phyloP scores from a whole-genome alignment of 345 rosid species.

The Lagerstroemia speciosa region DNA sequence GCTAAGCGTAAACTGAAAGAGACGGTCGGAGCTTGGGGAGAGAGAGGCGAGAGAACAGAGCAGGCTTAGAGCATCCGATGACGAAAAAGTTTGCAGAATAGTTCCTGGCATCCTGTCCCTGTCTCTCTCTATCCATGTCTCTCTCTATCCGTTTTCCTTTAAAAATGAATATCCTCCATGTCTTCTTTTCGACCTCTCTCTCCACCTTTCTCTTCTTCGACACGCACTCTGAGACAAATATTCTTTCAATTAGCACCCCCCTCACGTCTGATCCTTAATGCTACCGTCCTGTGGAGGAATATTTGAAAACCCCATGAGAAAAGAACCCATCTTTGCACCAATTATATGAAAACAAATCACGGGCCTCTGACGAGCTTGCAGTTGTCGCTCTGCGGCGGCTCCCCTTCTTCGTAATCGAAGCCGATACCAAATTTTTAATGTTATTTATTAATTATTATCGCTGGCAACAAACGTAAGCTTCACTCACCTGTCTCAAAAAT shows the following conservation, averaged over 20 bases:
- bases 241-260: not conserved
- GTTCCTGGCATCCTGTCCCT: too few relatives aligned
- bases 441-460: conserved; percentile 2
- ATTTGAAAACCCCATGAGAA: not conserved
- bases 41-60: not conserved
- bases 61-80: conserved; percentile 34
- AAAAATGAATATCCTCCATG: conserved; percentile 13
- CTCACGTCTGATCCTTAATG: not conserved
- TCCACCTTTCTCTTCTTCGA: conserved; percentile 2
- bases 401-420: conserved; percentile 23
- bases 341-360: not conserved
- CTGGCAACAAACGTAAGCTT: conserved; percentile 27
- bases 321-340: not conserved
- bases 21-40: not conserved
- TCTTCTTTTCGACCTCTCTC: conserved; percentile 10
- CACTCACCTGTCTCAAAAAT: conserved; percentile 11
- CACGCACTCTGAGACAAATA: conserved; percentile 4
- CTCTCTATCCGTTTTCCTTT: conserved; percentile 8
- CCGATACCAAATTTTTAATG: conserved; percentile 19
- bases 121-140: conserved; percentile 1
- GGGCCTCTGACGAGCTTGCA: conserved; percentile 20
- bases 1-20: not conserved
- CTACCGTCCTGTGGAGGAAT: not conserved
- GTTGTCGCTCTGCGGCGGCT: conserved; percentile 17
- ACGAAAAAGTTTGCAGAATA: conserved; percentile 5